Evolutionary conservation across 169 alveolate species (phyloP).

Genomic region (Condylostoma magnum): DNA sequence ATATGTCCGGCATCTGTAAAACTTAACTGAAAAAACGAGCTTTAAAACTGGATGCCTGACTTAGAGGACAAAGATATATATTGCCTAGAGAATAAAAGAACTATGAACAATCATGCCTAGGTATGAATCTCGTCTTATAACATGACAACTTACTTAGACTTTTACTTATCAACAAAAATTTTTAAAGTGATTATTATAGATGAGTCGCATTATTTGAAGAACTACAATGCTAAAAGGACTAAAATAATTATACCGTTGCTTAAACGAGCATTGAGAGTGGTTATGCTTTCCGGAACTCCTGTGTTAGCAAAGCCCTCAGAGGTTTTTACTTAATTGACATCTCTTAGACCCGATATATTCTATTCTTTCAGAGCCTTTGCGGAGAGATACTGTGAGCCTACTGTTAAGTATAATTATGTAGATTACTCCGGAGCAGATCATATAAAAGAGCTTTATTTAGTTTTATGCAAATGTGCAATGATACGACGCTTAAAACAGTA

Average conservation of each 20-base stretch:
- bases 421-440: constrained; percentile 76
- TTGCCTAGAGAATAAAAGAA: neutral
- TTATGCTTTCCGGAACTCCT: constrained; percentile 80
- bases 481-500: constrained; percentile 93
- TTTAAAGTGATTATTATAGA: constrained; percentile 89
- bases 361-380: constrained; percentile 58
- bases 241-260: constrained; percentile 87
- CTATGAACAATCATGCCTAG: constrained; percentile 20
- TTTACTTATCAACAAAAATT: constrained; percentile 13
- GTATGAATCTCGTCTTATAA: constrained; percentile 17
- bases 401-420: neutral
- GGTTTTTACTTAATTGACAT: constrained; percentile 57
- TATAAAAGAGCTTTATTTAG: constrained; percentile 63
- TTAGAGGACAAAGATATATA: constrained; percentile 18
- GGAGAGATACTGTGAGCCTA: constrained; percentile 65
- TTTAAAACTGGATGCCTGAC: constrained; percentile 87
- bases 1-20: constrained; percentile 94
- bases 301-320: constrained; percentile 75
- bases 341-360: constrained; percentile 68
- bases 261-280: constrained; percentile 76
- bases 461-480: constrained; percentile 81
- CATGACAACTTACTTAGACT: constrained; percentile 15
- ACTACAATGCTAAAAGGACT: constrained; percentile 89
- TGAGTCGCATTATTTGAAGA: constrained; percentile 96
- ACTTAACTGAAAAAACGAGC: constrained; percentile 93